Conservation (phyloP, 2,329 filamentous ascomycete genomes). For the Leptographium lundbergii region DNA sequence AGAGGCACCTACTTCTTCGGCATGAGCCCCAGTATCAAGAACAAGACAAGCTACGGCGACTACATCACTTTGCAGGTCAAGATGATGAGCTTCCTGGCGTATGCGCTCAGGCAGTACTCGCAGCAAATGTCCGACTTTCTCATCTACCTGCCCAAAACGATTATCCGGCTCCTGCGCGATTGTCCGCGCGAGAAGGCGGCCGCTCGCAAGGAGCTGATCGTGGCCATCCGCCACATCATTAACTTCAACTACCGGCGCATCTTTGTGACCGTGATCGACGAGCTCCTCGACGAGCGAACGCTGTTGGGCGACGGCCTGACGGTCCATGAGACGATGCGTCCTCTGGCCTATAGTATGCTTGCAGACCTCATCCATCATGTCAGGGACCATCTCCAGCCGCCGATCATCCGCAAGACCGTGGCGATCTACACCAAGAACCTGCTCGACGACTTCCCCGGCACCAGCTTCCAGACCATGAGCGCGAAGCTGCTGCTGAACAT, state of each 20-base stretch:
- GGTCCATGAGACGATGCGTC: slow-evolving; percentile 91
- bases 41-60: slow-evolving; percentile 86
- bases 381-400: slow-evolving; percentile 71
- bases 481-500: slow-evolving; percentile 94
- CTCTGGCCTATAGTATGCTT: slow-evolving; percentile 94
- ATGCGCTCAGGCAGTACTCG: slow-evolving; percentile 77
- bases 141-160: slow-evolving; percentile 71
- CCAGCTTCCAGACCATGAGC: slow-evolving; percentile 99
- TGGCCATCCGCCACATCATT: slow-evolving; percentile 95
- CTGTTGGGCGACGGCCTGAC: slow-evolving; percentile 92
- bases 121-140: slow-evolving; percentile 82
- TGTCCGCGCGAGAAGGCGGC: slow-evolving; percentile 90
- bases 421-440: slow-evolving; percentile 95
- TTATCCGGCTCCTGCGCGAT: slow-evolving; percentile 83
- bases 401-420: slow-evolving; percentile 90
- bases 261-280: slow-evolving; percentile 87
- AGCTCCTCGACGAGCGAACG: slow-evolving; percentile 85
- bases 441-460: slow-evolving; percentile 90
- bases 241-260: slow-evolving; percentile 98
- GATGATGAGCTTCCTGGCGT: slow-evolving; percentile 97
- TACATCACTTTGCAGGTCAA: slow-evolving; percentile 98
- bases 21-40: slow-evolving; percentile 86
- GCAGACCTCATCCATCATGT: slow-evolving; percentile 97
- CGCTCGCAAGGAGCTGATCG: slow-evolving; percentile 85
- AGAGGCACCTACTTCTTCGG: slow-evolving; percentile 80